These are phyloP conservation scores for Sporobolomyces roseus DNA, from an alignment of 768 basidiomycete genomes.

Conservation along the genomic window DNA sequence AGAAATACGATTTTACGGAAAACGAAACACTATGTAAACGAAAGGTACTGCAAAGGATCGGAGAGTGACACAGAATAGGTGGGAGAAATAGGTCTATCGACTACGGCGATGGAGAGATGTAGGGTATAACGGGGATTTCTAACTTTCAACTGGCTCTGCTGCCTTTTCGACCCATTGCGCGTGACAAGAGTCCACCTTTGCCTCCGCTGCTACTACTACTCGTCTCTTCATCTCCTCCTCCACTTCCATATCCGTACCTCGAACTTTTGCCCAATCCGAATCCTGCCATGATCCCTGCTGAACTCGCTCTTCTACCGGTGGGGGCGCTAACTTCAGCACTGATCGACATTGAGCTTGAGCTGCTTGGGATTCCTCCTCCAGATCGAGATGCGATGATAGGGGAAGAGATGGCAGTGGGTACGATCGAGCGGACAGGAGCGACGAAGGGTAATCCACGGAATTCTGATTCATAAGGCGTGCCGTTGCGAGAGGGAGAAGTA, in stretches of 20 bases:
- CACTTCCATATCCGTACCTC: not conserved
- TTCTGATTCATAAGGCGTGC: slow-evolving; percentile 4
- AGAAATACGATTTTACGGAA: no score
- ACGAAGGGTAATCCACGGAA: slow-evolving; percentile 10
- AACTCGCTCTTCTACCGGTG: slow-evolving; percentile 1
- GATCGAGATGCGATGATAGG: slow-evolving; percentile 1
- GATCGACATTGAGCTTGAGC: slow-evolving; percentile 12
- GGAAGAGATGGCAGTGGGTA: slow-evolving; percentile 1
- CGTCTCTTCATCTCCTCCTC: not conserved
- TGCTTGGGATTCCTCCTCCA: slow-evolving; percentile 2
- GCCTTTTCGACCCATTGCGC: slow-evolving; percentile 31
- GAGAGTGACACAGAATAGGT: no score
- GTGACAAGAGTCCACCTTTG: not conserved
- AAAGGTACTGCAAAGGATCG: no score
- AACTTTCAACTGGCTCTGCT: not conserved
- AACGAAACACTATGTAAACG: no score
- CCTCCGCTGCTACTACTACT: not conserved
- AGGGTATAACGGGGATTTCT: not conserved
- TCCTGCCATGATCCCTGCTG: slow-evolving; percentile 8
- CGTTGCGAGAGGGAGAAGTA: no score
- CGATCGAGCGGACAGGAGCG: slow-evolving; percentile 1
- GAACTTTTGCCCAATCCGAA: slow-evolving; percentile 18
- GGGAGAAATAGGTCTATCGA: no score
- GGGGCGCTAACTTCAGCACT: not conserved
- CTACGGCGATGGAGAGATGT: not conserved